Percentiles rank a stretch among this genome's conserved stretches.
These are phyloP conservation scores for Aulographum hederae DNA, from an alignment of 2,329 filamentous ascomycete genomes.

Conservation along the genomic window DNA sequence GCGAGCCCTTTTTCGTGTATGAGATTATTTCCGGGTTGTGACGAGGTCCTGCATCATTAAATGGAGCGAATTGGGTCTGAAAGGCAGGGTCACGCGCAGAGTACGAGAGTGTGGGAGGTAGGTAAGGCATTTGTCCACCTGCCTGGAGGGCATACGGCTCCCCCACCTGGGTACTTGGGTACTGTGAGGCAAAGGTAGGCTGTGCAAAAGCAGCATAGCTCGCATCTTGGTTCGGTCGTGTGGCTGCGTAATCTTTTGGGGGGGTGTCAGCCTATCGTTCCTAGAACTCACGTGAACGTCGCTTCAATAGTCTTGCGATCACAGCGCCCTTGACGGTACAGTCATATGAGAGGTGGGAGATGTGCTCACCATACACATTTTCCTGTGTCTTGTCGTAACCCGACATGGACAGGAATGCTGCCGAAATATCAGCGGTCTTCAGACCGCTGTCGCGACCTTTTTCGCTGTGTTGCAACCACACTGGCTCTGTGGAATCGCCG, in stretches of 20 bases:
- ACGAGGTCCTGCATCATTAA: too few relatives aligned
- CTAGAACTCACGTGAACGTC: too few relatives aligned
- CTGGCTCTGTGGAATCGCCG: not conserved
- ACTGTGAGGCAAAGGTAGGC: conserved; percentile 26
- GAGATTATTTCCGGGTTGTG: too few relatives aligned
- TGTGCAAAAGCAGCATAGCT: conserved; percentile 29
- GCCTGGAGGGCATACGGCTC: conserved; percentile 28
- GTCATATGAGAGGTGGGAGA: too few relatives aligned
- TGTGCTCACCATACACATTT: conserved; percentile 66
- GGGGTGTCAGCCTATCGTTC: too few relatives aligned
- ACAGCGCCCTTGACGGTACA: too few relatives aligned
- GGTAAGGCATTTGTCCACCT: conserved; percentile 24
- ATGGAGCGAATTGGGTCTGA: conserved; percentile 44
- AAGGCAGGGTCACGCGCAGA: conserved; percentile 27
- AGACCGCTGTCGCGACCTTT: not conserved
- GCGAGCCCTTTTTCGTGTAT: conserved; percentile 30
- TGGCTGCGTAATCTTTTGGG: conserved; percentile 37
- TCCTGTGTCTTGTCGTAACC: conserved; percentile 61
- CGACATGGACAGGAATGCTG: conserved; percentile 53
- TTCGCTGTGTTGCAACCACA: not conserved
- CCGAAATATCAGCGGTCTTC: not conserved
- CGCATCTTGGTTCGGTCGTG: conserved; percentile 39
- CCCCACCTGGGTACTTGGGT: conserved; percentile 29
- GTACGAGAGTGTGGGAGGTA: conserved; percentile 25
- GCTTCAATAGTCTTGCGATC: too few relatives aligned